phyloP scores from a whole-genome alignment of 2,329 filamentous ascomycete species.

The Ascochyta pisi region DNA sequence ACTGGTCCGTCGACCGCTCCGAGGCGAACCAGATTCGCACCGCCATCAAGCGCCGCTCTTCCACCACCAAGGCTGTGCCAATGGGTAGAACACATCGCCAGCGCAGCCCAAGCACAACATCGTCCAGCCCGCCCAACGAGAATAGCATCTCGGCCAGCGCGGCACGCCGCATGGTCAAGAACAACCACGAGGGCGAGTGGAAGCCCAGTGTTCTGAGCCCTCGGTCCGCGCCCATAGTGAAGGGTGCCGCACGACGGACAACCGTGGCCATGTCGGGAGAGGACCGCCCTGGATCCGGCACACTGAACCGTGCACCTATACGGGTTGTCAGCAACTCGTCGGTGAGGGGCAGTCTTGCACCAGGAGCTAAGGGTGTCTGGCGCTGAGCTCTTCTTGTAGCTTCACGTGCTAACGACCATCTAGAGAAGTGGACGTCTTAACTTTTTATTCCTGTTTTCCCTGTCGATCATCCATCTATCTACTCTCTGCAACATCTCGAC shows the following conservation, averaged over 20 bases:
- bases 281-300: slow-evolving; percentile 37
- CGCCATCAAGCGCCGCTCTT: slow-evolving; percentile 63
- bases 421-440: slow-evolving; percentile 11
- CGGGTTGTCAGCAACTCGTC: slow-evolving; percentile 42
- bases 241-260: slow-evolving; percentile 52
- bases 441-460: neutral
- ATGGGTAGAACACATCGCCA: slow-evolving; percentile 57
- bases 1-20: slow-evolving; percentile 55
- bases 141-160: slow-evolving; percentile 68
- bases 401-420: slow-evolving; percentile 13
- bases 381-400: slow-evolving; percentile 27
- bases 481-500: slow-evolving; percentile 1
- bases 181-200: slow-evolving; percentile 63
- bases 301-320: slow-evolving; percentile 41
- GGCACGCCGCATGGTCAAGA: slow-evolving; percentile 70
- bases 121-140: slow-evolving; percentile 63
- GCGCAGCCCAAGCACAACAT: slow-evolving; percentile 60
- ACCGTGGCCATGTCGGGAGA: slow-evolving; percentile 45
- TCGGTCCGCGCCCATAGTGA: slow-evolving; percentile 65
- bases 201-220: slow-evolving; percentile 68
- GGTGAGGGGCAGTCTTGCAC: slow-evolving; percentile 41
- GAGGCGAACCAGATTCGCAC: slow-evolving; percentile 63
- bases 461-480: neutral
- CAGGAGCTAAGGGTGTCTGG: slow-evolving; percentile 42
- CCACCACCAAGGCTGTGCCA: slow-evolving; percentile 49